A percentile compares a stretch with the other conserved stretches of the same genome.
phyloP scores from a whole-genome alignment of 768 basidiomycete genomes.

The Auriculariales sp. region DNA sequence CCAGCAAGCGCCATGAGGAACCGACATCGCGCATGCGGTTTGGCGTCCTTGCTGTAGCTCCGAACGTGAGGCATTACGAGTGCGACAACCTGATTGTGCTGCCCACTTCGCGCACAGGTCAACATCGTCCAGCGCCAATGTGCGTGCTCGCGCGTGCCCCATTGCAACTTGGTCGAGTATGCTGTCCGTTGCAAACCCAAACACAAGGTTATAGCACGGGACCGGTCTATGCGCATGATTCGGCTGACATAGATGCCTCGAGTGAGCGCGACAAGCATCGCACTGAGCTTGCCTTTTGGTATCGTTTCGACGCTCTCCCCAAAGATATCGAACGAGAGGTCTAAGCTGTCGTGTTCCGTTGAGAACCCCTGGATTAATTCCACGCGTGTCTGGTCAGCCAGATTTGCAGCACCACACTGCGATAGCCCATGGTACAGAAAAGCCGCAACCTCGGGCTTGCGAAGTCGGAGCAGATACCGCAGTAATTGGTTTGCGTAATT shows the following conservation, averaged over 20 bases:
- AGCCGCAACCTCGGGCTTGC: not conserved
- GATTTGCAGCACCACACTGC: too few relatives aligned
- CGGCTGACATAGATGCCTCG: not conserved
- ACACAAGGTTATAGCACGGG: too few relatives aligned
- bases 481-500: not conserved
- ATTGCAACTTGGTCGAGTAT: too few relatives aligned
- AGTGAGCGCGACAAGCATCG: not conserved
- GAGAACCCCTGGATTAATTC: not conserved
- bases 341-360: not conserved
- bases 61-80: too few relatives aligned
- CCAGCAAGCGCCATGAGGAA: not conserved
- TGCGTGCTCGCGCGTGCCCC: not conserved
- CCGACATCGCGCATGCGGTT: not conserved
- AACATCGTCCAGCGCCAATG: not conserved
- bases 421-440: not conserved
- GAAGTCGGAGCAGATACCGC: not conserved
- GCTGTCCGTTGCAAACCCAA: too few relatives aligned
- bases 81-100: not conserved
- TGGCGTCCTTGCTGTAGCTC: too few relatives aligned
- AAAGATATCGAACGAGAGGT: not conserved
- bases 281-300: not conserved
- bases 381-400: not conserved
- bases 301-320: not conserved
- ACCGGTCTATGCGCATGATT: not conserved
- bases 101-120: not conserved